phyloP scores from a whole-genome alignment of 2,329 filamentous ascomycete genomes.

The Botrytis byssoidea region DNA sequence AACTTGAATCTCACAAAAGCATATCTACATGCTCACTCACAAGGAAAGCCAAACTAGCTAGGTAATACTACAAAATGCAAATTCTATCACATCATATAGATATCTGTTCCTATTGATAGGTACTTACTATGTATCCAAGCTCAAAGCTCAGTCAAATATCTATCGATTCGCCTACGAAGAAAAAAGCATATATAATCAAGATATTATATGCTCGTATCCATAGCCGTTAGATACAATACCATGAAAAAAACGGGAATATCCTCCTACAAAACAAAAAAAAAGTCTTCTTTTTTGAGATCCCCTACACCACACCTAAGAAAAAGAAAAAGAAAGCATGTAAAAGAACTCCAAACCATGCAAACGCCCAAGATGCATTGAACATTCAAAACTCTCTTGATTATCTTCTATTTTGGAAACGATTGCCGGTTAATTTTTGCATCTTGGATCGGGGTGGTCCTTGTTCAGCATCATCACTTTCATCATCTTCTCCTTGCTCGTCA shows the following conservation, averaged over 20 bases:
- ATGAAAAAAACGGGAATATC: neutral
- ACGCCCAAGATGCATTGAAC: slow-evolving; percentile 18
- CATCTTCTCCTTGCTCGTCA: slow-evolving; percentile 44
- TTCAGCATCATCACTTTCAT: slow-evolving; percentile 44
- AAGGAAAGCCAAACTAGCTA: too few species aligned
- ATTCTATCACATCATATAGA: neutral
- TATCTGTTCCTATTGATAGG: neutral
- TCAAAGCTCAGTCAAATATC: neutral
- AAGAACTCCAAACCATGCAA: slow-evolving; percentile 36
- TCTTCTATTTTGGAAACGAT: slow-evolving; percentile 25
- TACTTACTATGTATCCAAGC: neutral
- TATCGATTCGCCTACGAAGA: neutral
- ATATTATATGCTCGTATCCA: neutral
- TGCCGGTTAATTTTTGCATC: slow-evolving; percentile 30
- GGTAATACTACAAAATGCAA: too few species aligned
- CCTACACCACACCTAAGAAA: neutral
- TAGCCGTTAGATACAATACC: neutral
- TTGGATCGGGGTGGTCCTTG: slow-evolving; percentile 35
- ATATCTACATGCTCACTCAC: too few species aligned
- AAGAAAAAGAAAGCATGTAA: neutral
- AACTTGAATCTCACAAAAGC: too few species aligned
- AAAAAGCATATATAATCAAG: neutral
- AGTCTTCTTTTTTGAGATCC: slow-evolving; percentile 5
- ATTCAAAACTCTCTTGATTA: slow-evolving; percentile 14
- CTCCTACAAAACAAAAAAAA: neutral